Conservation (phyloP, 1,284 basidiomycete species). For the Cryptococcus sp. region DNA sequence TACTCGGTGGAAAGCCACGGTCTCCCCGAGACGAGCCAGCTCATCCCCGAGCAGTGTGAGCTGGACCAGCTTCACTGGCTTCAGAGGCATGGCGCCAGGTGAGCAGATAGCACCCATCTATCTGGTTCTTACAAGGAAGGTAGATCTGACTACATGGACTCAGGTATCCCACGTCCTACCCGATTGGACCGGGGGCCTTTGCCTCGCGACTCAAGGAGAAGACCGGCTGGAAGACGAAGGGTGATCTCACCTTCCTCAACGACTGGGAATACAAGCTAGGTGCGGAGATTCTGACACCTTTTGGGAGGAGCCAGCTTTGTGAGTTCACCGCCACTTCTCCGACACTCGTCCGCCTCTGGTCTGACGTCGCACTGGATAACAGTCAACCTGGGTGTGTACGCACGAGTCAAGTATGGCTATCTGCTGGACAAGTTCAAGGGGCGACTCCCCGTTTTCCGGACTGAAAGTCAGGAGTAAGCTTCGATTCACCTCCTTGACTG, state of each 20-base stretch:
- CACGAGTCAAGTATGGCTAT: conserved; percentile 49
- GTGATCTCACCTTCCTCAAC: conserved; percentile 52
- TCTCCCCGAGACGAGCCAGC: conserved; percentile 40
- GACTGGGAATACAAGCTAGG: conserved; percentile 53
- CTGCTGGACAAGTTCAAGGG: conserved; percentile 47
- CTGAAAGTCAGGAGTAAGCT: conserved; percentile 50
- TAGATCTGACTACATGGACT: neutral
- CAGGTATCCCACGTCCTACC: conserved; percentile 41
- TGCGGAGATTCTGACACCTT: conserved; percentile 53
- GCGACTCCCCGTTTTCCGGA: conserved; percentile 51
- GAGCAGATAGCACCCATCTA: neutral
- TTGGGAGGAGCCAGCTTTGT: conserved; percentile 53
- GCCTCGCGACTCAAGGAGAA: conserved; percentile 27
- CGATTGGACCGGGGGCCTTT: conserved; percentile 35
- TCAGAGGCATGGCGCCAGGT: conserved; percentile 52
- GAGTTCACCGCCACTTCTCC: conserved; percentile 10
- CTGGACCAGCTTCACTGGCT: conserved; percentile 50
- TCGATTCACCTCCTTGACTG: neutral
- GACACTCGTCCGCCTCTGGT: neutral
- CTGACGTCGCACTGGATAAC: neutral
- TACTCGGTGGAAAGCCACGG: conserved; percentile 52
- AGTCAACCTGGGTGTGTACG: conserved; percentile 49
- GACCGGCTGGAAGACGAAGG: conserved; percentile 38
- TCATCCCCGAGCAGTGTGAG: conserved; percentile 49
- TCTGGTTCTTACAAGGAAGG: too few species aligned